Base-by-base conservation (phyloP, 352 stramenopile species). In the Thraustochytrium striatum region DNA sequence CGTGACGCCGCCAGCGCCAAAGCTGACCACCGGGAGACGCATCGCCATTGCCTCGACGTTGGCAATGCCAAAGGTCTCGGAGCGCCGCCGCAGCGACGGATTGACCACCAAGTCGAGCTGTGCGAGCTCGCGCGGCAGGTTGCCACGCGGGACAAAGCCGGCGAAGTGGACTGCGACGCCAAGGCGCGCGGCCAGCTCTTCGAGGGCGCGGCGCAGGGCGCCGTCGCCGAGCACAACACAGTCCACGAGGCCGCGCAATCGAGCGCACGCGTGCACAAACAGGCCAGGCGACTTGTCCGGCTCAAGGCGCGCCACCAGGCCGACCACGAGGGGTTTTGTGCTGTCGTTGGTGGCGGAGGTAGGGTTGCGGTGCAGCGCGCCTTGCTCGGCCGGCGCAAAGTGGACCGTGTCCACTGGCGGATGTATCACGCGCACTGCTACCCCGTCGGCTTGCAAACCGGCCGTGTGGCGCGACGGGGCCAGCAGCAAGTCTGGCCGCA, bases 1-100 rank as follows among this genome's bases (percentile, higher is more conserved):
- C 0, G 69, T 13, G 1, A 65, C 58, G 41, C 85, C 85, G 7
- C 84, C 85, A 2, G 86, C 72, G 2, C 83, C 85, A 79, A 89
- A 89, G 36, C 82, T 85, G 28, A 88, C 81, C 25, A 89, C 59
- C 11, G 86, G 85, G 0, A 82, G 58, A 5, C 79, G 83, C 13
- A 84, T 38, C 16, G 82, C 73, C 82, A 89, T 85, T 0, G 82
- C 85, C 58, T 89, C 86, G 33, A 89, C 52, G 50, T 89, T 89
- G 2, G 79, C 72, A 30, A 89, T 87, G 70, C 83, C 87, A 72
- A 89, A 89, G 8, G 86, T 89, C 55, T 89, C 86, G 28, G 69
- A 72, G 25, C 21, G 57, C n/a, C n/a, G n/a, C 1, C 82, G 33
- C 32, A 88, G 62, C 32, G 79, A 84, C 16, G 85, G 83, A 43